phyloP scores from a whole-genome alignment of 1,139 yeast species.

The Pichia sp. region DNA sequence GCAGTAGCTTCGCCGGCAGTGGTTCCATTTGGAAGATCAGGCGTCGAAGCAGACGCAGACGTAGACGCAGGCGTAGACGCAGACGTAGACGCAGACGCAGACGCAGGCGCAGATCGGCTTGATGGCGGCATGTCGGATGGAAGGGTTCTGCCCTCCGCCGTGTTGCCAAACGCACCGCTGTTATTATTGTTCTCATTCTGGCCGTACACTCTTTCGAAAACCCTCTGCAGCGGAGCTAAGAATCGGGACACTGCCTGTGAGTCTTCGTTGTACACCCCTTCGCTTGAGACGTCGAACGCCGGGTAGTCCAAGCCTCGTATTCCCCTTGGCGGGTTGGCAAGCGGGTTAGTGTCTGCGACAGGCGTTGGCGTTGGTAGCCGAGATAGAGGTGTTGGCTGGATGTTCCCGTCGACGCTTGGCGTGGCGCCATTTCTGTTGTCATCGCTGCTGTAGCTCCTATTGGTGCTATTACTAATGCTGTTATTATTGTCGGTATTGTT shows the following conservation, averaged over 20 bases:
- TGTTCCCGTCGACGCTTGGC: not conserved
- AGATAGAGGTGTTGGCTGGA: not conserved
- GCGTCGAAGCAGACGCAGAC: not conserved
- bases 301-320: conserved; percentile 32
- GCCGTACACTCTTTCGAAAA: conserved; percentile 19
- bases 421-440: not conserved
- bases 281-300: conserved; percentile 32
- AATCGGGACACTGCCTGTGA: conserved; percentile 22
- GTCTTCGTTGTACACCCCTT: conserved; percentile 27
- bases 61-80: not conserved
- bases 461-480: not conserved
- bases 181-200: not conserved
- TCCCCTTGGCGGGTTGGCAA: conserved; percentile 11
- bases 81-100: not conserved
- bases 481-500: not conserved
- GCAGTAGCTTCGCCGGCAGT: not conserved
- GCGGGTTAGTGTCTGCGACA: not conserved
- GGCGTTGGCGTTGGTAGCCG: not conserved
- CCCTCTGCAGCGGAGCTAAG: conserved; percentile 26
- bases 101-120: not conserved
- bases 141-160: not conserved
- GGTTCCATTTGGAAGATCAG: not conserved
- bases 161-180: not conserved
- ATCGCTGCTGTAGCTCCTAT: not conserved
- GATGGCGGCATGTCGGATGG: not conserved